Conservation (phyloP, 148 eudicot genomes). For the Vaccinium myrtillus region DNA sequence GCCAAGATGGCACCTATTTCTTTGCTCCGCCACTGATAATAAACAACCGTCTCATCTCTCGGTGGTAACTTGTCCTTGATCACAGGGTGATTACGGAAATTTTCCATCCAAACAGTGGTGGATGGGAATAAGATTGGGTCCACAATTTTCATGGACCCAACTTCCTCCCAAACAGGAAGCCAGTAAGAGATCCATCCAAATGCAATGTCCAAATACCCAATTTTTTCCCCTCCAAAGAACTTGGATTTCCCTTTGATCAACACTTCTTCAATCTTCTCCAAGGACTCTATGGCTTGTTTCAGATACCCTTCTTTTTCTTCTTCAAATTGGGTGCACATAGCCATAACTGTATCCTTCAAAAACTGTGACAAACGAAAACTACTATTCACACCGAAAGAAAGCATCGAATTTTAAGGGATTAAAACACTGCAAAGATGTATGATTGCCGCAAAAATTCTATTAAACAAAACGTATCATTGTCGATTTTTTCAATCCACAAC, state of each 20-base stretch:
- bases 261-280: conserved; percentile 26
- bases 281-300: conserved; percentile 14
- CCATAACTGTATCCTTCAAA: neutral
- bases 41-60: conserved; percentile 10
- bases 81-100: conserved; percentile 12
- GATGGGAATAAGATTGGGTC: conserved; percentile 24
- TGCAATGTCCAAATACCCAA: conserved; percentile 27
- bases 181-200: conserved; percentile 21
- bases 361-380: neutral
- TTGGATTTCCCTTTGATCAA: conserved; percentile 15
- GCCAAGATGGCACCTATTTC: neutral
- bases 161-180: conserved; percentile 28
- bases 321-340: conserved; percentile 14
- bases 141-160: conserved; percentile 23
- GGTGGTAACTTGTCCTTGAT: conserved; percentile 27
- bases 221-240: conserved; percentile 31
- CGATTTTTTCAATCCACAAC: too few relatives aligned
- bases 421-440: neutral
- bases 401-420: too few relatives aligned
- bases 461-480: too few relatives aligned
- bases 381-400: too few relatives aligned
- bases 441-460: too few relatives aligned
- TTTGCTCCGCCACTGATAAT: neutral
- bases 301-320: conserved; percentile 14
- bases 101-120: conserved; percentile 19